Conservation (phyloP, 768 basidiomycete species). For the Cantharellus cinnabarinus region DNA sequence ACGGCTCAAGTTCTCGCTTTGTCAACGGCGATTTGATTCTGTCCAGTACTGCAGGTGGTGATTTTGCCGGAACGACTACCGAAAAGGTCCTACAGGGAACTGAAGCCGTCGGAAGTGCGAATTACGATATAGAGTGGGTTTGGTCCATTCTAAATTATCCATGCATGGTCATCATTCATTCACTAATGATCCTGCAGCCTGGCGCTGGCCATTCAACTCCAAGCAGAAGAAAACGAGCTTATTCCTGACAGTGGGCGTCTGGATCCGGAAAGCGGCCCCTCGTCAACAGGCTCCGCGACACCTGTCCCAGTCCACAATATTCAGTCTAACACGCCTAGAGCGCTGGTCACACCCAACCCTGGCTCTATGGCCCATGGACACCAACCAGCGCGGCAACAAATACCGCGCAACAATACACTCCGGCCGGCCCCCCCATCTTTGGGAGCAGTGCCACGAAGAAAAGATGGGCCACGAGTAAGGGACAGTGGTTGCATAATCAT, state of each 20-base stretch:
- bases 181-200: constrained; percentile 22
- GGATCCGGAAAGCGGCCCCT: neutral
- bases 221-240: constrained; percentile 53
- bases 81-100: constrained; percentile 37
- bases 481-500: neutral
- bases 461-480: neutral
- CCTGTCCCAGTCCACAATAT: too few relatives aligned
- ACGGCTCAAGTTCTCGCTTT: constrained; percentile 57
- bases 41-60: constrained; percentile 54
- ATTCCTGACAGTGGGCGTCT: neutral
- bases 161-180: too few relatives aligned
- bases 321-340: too few relatives aligned
- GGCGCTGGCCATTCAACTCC: constrained; percentile 53
- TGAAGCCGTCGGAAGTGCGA: constrained; percentile 14
- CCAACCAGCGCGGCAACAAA: neutral
- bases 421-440: too few relatives aligned
- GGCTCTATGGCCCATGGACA: neutral
- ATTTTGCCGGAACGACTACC: constrained; percentile 54
- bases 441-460: neutral
- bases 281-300: neutral
- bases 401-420: constrained; percentile 4
- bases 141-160: too few relatives aligned
- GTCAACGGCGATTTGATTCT: constrained; percentile 50
- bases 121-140: neutral
- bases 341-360: too few relatives aligned